A percentile compares a stretch with the other conserved stretches of the same genome.
Conservation (phyloP, 139 green algal genomes). For the Gonium pectorale region DNA sequence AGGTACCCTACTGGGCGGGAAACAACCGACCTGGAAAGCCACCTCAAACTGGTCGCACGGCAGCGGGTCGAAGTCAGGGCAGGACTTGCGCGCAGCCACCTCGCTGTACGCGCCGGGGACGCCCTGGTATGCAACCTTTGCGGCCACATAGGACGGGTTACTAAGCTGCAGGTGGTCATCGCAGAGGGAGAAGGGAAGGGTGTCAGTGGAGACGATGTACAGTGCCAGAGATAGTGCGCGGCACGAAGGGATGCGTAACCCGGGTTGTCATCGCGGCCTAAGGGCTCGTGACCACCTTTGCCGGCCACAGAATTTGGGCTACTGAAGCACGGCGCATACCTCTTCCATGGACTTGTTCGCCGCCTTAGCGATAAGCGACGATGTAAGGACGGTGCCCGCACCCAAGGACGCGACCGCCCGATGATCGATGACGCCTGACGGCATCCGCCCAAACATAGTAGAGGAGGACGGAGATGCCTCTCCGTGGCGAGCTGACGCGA, state of each 20-base stretch:
- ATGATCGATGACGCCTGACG: slow-evolving; percentile 9
- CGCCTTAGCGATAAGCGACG: slow-evolving; percentile 55
- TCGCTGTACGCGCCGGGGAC: slow-evolving; percentile 97
- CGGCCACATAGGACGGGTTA: slow-evolving; percentile 7
- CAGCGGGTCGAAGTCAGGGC: slow-evolving; percentile 81
- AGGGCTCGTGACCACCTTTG: too few relatives aligned
- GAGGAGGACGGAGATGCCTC: background rate
- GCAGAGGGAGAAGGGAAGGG: too few relatives aligned
- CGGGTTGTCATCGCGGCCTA: too few relatives aligned
- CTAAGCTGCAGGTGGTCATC: slow-evolving; percentile 46
- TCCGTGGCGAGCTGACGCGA: background rate
- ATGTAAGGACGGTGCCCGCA: slow-evolving; percentile 39
- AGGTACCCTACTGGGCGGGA: too few relatives aligned
- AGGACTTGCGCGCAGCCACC: slow-evolving; percentile 85
- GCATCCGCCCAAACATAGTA: slow-evolving; percentile 9
- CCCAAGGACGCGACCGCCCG: background rate
- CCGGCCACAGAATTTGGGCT: background rate
- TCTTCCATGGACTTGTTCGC: slow-evolving; percentile 54
- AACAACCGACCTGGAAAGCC: slow-evolving; percentile 90
- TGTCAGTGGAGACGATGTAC: too few relatives aligned
- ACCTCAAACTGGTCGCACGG: slow-evolving; percentile 97
- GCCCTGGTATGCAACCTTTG: slow-evolving; percentile 87
- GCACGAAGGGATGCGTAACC: too few relatives aligned
- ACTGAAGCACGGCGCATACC: slow-evolving; percentile 2
- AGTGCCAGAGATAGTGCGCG: too few relatives aligned